Base-by-base conservation (phyloP, 257 asterid species). In the Jasminum sambac region DNA sequence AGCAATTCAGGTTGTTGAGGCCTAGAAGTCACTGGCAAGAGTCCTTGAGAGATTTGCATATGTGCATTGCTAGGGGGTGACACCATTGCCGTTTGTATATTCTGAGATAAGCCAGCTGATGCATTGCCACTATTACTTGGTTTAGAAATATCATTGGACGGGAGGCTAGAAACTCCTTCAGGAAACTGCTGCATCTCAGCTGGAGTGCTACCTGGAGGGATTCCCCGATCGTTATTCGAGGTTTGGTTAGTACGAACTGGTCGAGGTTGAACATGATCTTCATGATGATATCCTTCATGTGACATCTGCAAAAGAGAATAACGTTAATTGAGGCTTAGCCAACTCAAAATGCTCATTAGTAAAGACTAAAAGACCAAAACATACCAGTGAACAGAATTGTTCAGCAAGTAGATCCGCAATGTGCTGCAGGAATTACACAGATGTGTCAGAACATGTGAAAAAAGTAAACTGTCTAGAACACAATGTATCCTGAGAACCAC, bases 331-430 rank as follows among this genome's bases (percentile, higher is more conserved):
- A 67, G 63, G 11, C 23, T 23, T 57, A 68, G 17, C 36, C 17
- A 44, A 24, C 26, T 9, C 21, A 50, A 50, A 37, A 26, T 37
- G 69, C 21, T 57, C 39, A 66, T 16, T 11, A 26, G 26, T 37
- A 41, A 25, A 41, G n/a, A 40, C 17, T 21, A 19, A 40, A 19
- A 19, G n/a, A 64, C 42, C 21, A 4, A 16, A 68, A 73, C 89
- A 64, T 87, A 90, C 98, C 95, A 95, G 87, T 44, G 88, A 78
- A 77, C 74, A 75, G 81, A 80, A 95, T 76, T 95, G 99, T 36
- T 88, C 79, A 30, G 95, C 99, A 66, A 95, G 95, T 81, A 91
- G 82, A 79, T 95, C 99, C 1, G 98, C 99, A n/a, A 72, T 79
- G 76, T 89, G 89, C 99, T 95, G 99, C 79, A 84, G 71, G 77